These are phyloP conservation scores for Melanogaster broomeanus DNA, from an alignment of 768 basidiomycete genomes.

Conservation along the genomic window DNA sequence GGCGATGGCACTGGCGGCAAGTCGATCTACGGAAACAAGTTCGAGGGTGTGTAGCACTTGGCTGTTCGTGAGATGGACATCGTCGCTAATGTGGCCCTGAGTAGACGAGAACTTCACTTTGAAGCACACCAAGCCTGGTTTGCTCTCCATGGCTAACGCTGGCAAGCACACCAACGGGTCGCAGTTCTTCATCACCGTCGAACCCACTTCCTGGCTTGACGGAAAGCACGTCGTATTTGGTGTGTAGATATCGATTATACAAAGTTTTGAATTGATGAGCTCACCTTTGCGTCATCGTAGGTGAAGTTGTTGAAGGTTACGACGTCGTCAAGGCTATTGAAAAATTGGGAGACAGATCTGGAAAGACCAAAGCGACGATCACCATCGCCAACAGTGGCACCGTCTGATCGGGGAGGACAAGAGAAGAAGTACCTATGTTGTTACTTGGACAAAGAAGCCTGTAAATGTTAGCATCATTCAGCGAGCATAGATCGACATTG, in stretches of 20 bases:
- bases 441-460: background rate
- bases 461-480: slow-evolving; percentile 3
- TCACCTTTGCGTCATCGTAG: slow-evolving; percentile 25
- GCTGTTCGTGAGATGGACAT: background rate
- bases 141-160: slow-evolving; percentile 82
- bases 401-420: slow-evolving; percentile 20
- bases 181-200: slow-evolving; percentile 92
- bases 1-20: slow-evolving; percentile 77
- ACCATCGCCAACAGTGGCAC: slow-evolving; percentile 55
- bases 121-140: slow-evolving; percentile 69
- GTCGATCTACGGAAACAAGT: slow-evolving; percentile 74
- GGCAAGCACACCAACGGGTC: slow-evolving; percentile 84
- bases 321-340: slow-evolving; percentile 54
- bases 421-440: slow-evolving; percentile 3
- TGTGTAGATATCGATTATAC: slow-evolving; percentile 22
- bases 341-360: slow-evolving; percentile 37
- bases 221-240: slow-evolving; percentile 88
- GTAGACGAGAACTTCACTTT: slow-evolving; percentile 83
- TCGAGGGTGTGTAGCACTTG: slow-evolving; percentile 46
- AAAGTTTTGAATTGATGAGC: background rate
- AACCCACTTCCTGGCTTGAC: slow-evolving; percentile 76
- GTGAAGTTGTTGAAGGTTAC: slow-evolving; percentile 68
- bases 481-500: background rate
- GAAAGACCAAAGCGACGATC: slow-evolving; percentile 45
- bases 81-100: slow-evolving; percentile 28